Evolutionary conservation across 1,139 yeast species (phyloP), one percentile per base, ranked within the genome.

Genomic region (Blastobotrys arbuscula): DNA sequence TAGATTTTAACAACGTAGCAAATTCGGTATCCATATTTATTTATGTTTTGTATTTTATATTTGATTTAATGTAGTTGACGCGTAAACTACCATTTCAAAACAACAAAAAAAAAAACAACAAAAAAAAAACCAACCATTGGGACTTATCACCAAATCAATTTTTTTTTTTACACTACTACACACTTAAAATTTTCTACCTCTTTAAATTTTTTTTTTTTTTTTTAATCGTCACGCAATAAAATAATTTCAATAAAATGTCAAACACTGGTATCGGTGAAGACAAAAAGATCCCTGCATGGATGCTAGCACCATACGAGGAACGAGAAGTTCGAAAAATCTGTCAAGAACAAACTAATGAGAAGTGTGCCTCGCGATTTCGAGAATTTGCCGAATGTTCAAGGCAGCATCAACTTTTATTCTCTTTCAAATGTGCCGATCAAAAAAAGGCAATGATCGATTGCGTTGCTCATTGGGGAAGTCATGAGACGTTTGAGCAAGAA

Each of bases 291-390:
- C 96, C 96, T 1, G 72, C 80, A 13, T 89, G 97, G 97, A 78
- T 87, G 58, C 72, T 89, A 38, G 80, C 94, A 0, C 96, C 96
- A 2, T 77, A 77, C 57, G 97, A 89, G 63, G 97, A 89, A 63
- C 83, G 83, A 67, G 79, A 82, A 56, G 81, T 88, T 33, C 79
- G 88, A 57, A 82, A 80, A 58, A 77, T 88, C 59, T 82, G 94
- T 81, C 84, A 88, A 66, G 79, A 75, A 53, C 77, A 76, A 63
- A 80, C 96, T 0, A 85, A 88, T 69, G 74, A 76, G 44, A 69
- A 71, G 54, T 89, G 97, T 65, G 89, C 83, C 59, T 82, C 76
- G 34, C 75, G 63, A 28, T 57, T 54, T 44, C 46, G 59, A 60
- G 74, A 62, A 23, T 77, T 78, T 59, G 79, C 79, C 2, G 68